Evolutionary conservation across 1,284 basidiomycete genomes (phyloP), one percentile per base, ranked within the genome.

Genomic region (Psilocybe mexicana): DNA sequence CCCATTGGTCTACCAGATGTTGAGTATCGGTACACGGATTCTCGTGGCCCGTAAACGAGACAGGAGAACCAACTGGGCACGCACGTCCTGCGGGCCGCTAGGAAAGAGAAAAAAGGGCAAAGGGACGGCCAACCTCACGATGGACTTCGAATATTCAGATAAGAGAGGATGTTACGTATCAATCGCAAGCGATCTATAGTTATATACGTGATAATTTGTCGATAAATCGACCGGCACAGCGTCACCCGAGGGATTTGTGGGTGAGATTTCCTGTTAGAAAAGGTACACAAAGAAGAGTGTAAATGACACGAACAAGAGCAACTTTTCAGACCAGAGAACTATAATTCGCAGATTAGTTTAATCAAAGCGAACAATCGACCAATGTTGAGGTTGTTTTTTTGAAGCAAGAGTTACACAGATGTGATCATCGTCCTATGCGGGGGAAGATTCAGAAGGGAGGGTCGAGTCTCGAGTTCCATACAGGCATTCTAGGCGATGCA

Each of bases 121-220:
- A 57, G 48, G 50, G 59, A 25, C 30, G 52, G 43, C 49, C 38
- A 51, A 53, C 42, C 45, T 45, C 28, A 52, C 30, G 46, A 44
- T 38, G 46, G 47, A 43, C 42, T 59, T 48, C 45, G 52, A 52
- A 55, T 18, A 47, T 48, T 52, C 46, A 60, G 59, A 61, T 63
- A 57, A 58, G 55, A 57, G 28, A 54, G 61, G 64, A 54, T 62
- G 58, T 65, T 65, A 65, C 64, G 62, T 65, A 62, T 49, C 49
- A 45, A 44, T 57, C 43, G 51, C 54, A 54, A 49, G 25, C 30
- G 48, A 53, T 54, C 52, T 45, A 30, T 60, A 52, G 51, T 54
- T 55, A 54, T 45, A 54, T 54, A 63, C 56, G 57, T 59, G 61
- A 63, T 65, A 54, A 23, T 61, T 54, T 52, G 30, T 44, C 53